Percentiles rank a stretch among this genome's conserved stretches.
These are phyloP conservation scores for Bocquillonia castaneifolia DNA, from an alignment of 441 rosid species.

Conservation along the genomic window DNA sequence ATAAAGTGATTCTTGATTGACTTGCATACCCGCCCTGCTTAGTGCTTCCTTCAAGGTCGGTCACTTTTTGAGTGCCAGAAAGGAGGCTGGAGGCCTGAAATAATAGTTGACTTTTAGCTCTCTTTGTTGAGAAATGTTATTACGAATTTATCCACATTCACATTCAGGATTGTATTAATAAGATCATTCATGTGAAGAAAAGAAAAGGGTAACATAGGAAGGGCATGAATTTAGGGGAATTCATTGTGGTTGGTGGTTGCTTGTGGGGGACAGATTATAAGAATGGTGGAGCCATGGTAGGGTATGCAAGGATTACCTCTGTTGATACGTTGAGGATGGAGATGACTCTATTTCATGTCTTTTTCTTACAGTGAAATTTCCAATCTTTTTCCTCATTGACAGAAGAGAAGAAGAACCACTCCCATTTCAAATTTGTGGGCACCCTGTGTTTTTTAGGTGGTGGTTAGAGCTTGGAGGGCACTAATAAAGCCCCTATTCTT, in stretches of 20 bases:
- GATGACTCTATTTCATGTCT: conserved; percentile 18
- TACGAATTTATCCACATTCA: conserved; percentile 7
- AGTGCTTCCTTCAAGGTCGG: conserved; percentile 14
- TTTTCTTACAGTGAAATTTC: neutral
- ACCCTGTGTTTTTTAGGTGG: neutral
- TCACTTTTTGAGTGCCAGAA: conserved; percentile 26
- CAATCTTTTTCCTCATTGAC: neutral
- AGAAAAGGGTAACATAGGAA: conserved; percentile 24
- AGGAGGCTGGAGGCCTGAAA: conserved; percentile 24
- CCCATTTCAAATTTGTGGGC: too few species aligned
- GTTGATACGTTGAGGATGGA: conserved; percentile 8
- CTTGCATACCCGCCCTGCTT: conserved; percentile 14
- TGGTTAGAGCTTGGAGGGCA: neutral
- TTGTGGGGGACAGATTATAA: conserved; percentile 15
- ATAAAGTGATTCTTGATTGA: conserved; percentile 30
- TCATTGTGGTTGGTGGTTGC: conserved; percentile 26
- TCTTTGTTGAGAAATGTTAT: conserved; percentile 15
- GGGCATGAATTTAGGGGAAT: neutral
- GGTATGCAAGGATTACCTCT: conserved; percentile 5
- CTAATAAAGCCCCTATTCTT: neutral
- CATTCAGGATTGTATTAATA: neutral
- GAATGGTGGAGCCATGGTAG: conserved; percentile 32
- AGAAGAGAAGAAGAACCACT: neutral
- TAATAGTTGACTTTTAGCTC: conserved; percentile 30
- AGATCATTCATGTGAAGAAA: neutral